Conservation (phyloP, 78 protist species). For the Polysphondylium violaceum region DNA sequence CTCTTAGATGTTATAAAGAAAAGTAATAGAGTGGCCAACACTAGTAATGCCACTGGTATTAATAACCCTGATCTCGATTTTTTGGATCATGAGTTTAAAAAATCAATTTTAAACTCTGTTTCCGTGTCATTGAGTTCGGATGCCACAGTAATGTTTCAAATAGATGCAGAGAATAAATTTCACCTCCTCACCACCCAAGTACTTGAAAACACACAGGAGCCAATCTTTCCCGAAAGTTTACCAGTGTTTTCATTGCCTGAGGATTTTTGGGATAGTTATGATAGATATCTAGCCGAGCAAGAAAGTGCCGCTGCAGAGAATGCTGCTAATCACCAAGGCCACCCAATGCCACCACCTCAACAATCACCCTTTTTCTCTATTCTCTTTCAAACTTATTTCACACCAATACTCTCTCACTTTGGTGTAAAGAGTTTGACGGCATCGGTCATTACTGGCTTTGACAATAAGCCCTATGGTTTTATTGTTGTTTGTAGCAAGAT, state of each 20-base stretch:
- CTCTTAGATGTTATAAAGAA: neutral
- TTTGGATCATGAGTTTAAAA: neutral
- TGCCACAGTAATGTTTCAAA: slow-evolving; percentile 2
- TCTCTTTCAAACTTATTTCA: slow-evolving; percentile 28
- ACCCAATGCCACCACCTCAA: neutral
- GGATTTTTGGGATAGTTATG: slow-evolving; percentile 14
- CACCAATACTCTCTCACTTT: neutral
- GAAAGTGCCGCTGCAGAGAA: neutral
- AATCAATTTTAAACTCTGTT: neutral
- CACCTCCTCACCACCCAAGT: no score
- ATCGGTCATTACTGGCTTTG: neutral
- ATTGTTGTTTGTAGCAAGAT: neutral
- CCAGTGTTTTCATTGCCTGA: slow-evolving; percentile 2
- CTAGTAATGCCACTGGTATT: no score
- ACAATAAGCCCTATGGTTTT: slow-evolving; percentile 11
- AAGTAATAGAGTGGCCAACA: neutral
- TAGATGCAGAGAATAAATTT: slow-evolving; percentile 16
- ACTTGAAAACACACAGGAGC: no score
- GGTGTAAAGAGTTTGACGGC: slow-evolving; percentile 15
- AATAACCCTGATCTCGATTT: no score
- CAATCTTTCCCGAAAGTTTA: neutral
- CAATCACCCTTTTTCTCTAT: neutral
- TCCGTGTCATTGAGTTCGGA: slow-evolving; percentile 5
- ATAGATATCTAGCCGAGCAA: slow-evolving; percentile 17
- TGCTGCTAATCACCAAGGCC: neutral